phyloP scores from a whole-genome alignment of 805 yeast genomes.

The Torulaspora microellipsoides region DNA sequence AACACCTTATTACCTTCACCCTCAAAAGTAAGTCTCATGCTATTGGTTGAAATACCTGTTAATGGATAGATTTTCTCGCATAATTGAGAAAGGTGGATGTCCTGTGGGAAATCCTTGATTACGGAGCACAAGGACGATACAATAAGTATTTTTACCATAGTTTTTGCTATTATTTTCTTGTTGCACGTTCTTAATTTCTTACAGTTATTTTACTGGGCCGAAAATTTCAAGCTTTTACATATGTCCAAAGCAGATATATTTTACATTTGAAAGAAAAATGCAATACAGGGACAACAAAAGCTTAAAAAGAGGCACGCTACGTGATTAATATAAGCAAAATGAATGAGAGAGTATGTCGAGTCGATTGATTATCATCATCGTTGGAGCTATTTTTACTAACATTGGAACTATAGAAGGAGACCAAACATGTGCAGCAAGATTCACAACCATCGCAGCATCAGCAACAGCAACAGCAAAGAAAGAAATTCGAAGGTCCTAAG shows the following conservation, averaged over 20 bases:
- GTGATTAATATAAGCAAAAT: too few relatives aligned
- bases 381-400: slow-evolving; percentile 6
- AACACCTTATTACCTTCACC: slow-evolving; percentile 5
- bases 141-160: slow-evolving; percentile 9
- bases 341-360: too few relatives aligned
- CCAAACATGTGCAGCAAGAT: slow-evolving; percentile 13
- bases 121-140: slow-evolving; percentile 24
- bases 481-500: slow-evolving; percentile 67
- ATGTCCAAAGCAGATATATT: too few relatives aligned
- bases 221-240: too few relatives aligned
- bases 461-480: slow-evolving; percentile 31
- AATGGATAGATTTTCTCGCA: slow-evolving; percentile 22
- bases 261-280: not conserved
- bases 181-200: too few relatives aligned
- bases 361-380: too few relatives aligned
- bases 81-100: slow-evolving; percentile 17
- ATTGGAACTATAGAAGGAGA: slow-evolving; percentile 3
- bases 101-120: slow-evolving; percentile 14
- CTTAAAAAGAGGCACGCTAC: too few relatives aligned
- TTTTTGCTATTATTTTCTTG: not conserved
- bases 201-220: too few relatives aligned
- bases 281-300: not conserved
- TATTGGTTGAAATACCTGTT: slow-evolving; percentile 28
- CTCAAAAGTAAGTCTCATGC: slow-evolving; percentile 23
- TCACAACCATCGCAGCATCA: slow-evolving; percentile 20